Evolutionary conservation across 495 filamentous ascomycete genomes (phyloP).

Genomic region (Annulohypoxylon stygium): DNA sequence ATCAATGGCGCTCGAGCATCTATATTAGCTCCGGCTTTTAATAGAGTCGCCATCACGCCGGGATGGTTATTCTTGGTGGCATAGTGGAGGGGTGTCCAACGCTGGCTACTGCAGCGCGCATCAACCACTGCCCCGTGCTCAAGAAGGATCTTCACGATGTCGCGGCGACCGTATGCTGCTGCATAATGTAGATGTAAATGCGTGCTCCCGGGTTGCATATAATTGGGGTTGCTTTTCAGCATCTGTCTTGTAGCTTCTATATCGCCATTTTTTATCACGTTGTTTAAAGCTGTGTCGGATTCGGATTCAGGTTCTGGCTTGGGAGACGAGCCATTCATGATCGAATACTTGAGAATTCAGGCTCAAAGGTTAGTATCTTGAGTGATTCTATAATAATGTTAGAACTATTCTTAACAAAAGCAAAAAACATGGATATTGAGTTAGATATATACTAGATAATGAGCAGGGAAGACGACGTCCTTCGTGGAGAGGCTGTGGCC

Average conservation of each 20-base stretch:
- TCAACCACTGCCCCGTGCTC: neutral
- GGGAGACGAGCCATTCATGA: neutral
- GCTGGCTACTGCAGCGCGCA: neutral
- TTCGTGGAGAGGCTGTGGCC: too few relatives aligned
- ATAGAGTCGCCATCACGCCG: neutral
- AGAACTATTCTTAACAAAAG: neutral
- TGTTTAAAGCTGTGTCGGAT: neutral
- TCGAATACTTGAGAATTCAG: neutral
- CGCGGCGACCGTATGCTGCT: neutral
- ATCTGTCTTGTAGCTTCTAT: neutral
- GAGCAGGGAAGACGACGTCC: too few relatives aligned
- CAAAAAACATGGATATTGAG: too few relatives aligned
- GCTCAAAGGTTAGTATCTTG: neutral
- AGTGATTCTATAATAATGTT: neutral
- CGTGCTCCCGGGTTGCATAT: neutral
- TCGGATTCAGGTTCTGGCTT: neutral
- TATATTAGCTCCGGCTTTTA: neutral
- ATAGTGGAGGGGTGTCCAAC: neutral
- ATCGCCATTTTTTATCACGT: neutral
- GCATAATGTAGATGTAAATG: neutral
- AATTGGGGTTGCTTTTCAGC: neutral
- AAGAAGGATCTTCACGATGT: constrained; percentile 10
- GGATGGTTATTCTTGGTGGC: neutral
- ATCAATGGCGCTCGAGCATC: neutral
- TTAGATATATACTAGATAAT: too few relatives aligned